Percentiles rank a stretch among this genome's conserved stretches.
These are phyloP conservation scores for Hansfordia pulvinata DNA, from an alignment of 2,329 filamentous ascomycete genomes.

Conservation along the genomic window DNA sequence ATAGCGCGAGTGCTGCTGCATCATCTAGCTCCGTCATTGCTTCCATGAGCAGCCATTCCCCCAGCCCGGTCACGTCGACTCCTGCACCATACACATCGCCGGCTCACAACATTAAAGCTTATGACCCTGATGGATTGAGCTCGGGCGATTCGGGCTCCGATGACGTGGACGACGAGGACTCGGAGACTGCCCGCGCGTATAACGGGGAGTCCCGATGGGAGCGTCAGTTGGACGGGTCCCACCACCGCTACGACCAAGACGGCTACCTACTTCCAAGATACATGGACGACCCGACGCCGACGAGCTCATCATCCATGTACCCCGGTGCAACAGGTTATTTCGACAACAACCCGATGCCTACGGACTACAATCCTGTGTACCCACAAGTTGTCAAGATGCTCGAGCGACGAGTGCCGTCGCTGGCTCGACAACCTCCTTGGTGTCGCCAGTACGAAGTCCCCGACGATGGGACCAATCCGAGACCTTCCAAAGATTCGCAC, in stretches of 20 bases:
- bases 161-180: too few species aligned
- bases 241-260: too few species aligned
- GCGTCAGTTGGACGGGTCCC: too few species aligned
- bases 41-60: constrained; percentile 1
- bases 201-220: too few species aligned
- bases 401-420: constrained; percentile 30
- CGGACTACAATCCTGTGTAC: constrained; percentile 21
- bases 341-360: constrained; percentile 5
- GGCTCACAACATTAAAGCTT: constrained; percentile 1
- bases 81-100: background rate
- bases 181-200: too few species aligned
- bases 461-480: constrained; percentile 20
- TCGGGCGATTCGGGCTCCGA: too few species aligned
- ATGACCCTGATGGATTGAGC: constrained; percentile 1
- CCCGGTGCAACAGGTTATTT: constrained; percentile 3
- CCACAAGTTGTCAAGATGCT: constrained; percentile 40
- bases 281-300: constrained; percentile 3
- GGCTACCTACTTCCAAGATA: constrained; percentile 1
- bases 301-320: constrained; percentile 1
- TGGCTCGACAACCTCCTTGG: constrained; percentile 20
- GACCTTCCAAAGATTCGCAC: constrained; percentile 19
- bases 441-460: constrained; percentile 36
- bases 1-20: background rate
- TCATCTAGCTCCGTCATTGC: background rate
- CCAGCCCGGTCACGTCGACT: constrained; percentile 1